These are phyloP conservation scores for Boechera stricta DNA, from an alignment of 345 rosid species.

Conservation along the genomic window DNA sequence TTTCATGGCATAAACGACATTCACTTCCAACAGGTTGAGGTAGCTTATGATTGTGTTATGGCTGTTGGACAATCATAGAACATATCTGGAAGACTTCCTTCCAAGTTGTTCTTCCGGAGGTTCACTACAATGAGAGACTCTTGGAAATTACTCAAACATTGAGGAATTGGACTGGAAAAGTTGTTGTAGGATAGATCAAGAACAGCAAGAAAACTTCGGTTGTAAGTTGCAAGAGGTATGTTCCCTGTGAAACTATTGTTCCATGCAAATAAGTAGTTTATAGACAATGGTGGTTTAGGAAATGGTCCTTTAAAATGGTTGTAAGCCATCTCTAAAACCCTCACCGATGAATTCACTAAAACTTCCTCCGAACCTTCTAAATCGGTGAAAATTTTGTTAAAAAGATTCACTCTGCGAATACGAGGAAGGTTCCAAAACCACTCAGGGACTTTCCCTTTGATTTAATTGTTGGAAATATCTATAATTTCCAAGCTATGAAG, in stretches of 20 bases:
- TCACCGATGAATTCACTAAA: background rate
- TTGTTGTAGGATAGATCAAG: constrained; percentile 16
- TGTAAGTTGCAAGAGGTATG: constrained; percentile 9
- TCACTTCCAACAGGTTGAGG: too few relatives aligned
- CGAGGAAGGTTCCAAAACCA: constrained; percentile 3
- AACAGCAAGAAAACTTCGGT: background rate
- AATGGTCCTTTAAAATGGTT: background rate
- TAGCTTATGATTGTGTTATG: too few relatives aligned
- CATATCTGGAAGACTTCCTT: background rate
- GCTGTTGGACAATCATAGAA: background rate
- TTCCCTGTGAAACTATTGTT: constrained; percentile 17
- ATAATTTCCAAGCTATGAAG: background rate
- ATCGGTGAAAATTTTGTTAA: background rate
- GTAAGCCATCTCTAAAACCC: background rate
- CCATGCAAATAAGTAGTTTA: background rate
- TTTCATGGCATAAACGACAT: too few relatives aligned
- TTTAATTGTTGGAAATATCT: background rate
- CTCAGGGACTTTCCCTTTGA: background rate
- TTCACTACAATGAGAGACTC: background rate
- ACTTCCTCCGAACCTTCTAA: background rate
- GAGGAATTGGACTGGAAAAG: constrained; percentile 5
- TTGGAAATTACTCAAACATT: background rate
- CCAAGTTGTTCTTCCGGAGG: constrained; percentile 13
- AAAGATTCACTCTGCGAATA: background rate
- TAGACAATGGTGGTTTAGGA: background rate